Conservation (phyloP, 768 basidiomycete species). For the Phaffia australis region DNA sequence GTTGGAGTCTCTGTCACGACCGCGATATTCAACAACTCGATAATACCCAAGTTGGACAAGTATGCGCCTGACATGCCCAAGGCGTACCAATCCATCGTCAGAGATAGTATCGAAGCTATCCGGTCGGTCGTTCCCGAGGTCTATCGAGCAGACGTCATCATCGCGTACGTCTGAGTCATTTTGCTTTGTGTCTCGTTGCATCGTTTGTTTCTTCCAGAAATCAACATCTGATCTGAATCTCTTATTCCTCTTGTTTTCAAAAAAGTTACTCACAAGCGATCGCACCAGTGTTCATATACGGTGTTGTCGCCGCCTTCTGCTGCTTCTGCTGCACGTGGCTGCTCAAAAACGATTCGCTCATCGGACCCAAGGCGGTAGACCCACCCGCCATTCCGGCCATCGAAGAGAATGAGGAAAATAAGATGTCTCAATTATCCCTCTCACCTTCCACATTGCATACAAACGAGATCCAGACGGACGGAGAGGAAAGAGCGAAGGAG, state of each 20-base stretch:
- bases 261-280: conserved; percentile 9
- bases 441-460: no score
- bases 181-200: background rate
- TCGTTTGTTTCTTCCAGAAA: background rate
- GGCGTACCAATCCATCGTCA: conserved; percentile 3
- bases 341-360: conserved; percentile 12
- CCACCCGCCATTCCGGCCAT: no score
- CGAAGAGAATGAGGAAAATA: no score
- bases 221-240: background rate
- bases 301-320: background rate
- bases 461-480: no score
- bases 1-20: conserved; percentile 30
- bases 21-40: conserved; percentile 30
- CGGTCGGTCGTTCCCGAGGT: conserved; percentile 11
- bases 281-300: conserved; percentile 12
- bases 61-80: conserved; percentile 4
- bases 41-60: conserved; percentile 1
- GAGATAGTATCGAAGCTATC: conserved; percentile 11
- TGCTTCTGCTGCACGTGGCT: background rate
- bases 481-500: no score
- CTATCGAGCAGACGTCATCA: conserved; percentile 12
- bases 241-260: background rate
- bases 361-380: no score
- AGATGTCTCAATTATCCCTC: no score
- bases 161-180: conserved; percentile 4